Percentiles rank a stretch among this genome's conserved stretches.
Conservation (phyloP, 768 basidiomycete species). For the Tylopilus vinaceipallidus region DNA sequence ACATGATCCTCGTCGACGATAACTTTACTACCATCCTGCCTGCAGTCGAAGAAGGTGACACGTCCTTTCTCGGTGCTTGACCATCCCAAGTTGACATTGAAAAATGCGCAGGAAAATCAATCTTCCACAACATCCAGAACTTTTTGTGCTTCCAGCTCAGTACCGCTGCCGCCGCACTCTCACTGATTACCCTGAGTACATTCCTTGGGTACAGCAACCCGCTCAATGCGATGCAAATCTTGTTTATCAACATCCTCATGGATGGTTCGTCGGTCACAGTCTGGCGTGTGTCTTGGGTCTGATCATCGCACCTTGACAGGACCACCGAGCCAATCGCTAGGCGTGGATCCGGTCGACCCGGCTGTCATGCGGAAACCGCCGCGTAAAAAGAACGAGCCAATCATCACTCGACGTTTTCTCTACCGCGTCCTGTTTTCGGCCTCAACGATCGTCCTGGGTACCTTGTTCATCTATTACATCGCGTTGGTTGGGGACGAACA, state of each 20-base stretch:
- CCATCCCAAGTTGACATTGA: background rate
- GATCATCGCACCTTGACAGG: constrained; percentile 42
- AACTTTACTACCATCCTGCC: constrained; percentile 94
- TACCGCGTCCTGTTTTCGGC: constrained; percentile 90
- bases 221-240: constrained; percentile 96
- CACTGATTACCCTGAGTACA: constrained; percentile 93
- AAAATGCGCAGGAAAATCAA: constrained; percentile 74
- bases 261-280: constrained; percentile 57
- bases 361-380: constrained; percentile 92
- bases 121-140: constrained; percentile 99
- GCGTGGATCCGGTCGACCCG: constrained; percentile 94
- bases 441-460: constrained; percentile 85
- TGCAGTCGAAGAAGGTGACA: constrained; percentile 86
- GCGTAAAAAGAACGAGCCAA: constrained; percentile 87
- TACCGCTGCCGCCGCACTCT: constrained; percentile 93
- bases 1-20: constrained; percentile 95
- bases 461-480: constrained; percentile 81
- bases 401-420: constrained; percentile 73
- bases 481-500: constrained; percentile 75
- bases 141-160: constrained; percentile 96
- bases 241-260: constrained; percentile 99
- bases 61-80: background rate
- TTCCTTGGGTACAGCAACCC: constrained; percentile 88
- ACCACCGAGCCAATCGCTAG: constrained; percentile 92
- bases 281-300: background rate